These are phyloP conservation scores for Suzukiozyma palmioleophila DNA, from an alignment of 1,139 yeast genomes.

Conservation along the genomic window DNA sequence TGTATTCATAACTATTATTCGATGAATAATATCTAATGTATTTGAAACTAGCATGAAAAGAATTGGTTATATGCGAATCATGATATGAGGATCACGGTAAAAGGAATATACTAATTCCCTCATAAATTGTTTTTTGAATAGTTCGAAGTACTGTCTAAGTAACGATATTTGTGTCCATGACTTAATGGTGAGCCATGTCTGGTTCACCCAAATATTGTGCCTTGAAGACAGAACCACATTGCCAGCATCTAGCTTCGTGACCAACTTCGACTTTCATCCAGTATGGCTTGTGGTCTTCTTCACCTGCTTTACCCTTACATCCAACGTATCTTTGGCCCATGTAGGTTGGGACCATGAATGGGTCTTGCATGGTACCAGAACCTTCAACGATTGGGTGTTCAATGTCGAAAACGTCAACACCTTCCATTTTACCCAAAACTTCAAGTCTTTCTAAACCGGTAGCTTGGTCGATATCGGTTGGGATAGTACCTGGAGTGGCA, in stretches of 20 bases:
- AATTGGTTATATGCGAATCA: slow-evolving; percentile 2
- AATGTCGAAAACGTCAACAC: slow-evolving; percentile 91
- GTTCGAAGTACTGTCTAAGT: neutral
- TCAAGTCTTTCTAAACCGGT: slow-evolving; percentile 98
- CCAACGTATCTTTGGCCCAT: slow-evolving; percentile 95
- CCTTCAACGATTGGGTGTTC: slow-evolving; percentile 86
- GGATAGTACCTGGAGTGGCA: slow-evolving; percentile 78
- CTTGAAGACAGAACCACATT: slow-evolving; percentile 94
- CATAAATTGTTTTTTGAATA: neutral
- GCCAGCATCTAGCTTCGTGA: slow-evolving; percentile 95
- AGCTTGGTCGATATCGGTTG: slow-evolving; percentile 93
- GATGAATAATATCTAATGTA: slow-evolving; percentile 1
- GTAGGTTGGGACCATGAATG: slow-evolving; percentile 85
- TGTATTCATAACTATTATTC: slow-evolving; percentile 1
- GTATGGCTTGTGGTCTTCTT: slow-evolving; percentile 83
- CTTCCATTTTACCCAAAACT: slow-evolving; percentile 89
- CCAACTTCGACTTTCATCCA: slow-evolving; percentile 91
- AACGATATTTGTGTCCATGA: neutral
- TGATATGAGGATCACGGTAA: slow-evolving; percentile 1
- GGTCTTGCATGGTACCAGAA: slow-evolving; percentile 83
- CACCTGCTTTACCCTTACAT: slow-evolving; percentile 88
- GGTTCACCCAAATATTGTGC: slow-evolving; percentile 87
- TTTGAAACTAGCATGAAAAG: neutral
- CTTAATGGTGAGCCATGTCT: slow-evolving; percentile 51
- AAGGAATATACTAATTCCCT: slow-evolving; percentile 2